phyloP scores from a whole-genome alignment of 169 alveolate species.

The Cryptosporidium parvum region DNA sequence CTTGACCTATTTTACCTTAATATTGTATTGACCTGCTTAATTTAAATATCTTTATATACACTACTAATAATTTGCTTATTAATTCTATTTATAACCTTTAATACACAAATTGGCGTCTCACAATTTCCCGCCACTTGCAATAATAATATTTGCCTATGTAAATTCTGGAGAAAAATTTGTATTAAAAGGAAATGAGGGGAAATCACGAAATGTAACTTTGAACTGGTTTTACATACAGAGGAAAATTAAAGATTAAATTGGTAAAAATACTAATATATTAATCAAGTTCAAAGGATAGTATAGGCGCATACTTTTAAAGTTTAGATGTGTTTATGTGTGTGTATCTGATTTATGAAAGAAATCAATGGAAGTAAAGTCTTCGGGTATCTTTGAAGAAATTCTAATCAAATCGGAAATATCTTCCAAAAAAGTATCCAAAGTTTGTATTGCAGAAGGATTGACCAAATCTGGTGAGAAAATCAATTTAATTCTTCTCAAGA shows the following conservation, averaged over 20 bases:
- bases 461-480: not conserved
- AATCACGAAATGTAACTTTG: not conserved
- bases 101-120: slow-evolving; percentile 26
- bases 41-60: too few species aligned
- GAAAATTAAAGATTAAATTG: not conserved
- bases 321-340: not conserved
- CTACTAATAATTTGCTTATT: not conserved
- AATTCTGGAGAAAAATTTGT: not conserved
- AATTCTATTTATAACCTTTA: not conserved
- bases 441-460: slow-evolving; percentile 33
- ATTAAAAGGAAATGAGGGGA: not conserved
- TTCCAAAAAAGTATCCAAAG: slow-evolving; percentile 22
- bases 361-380: slow-evolving; percentile 39
- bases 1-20: not conserved
- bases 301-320: not conserved
- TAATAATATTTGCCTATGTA: too few species aligned
- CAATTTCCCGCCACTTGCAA: slow-evolving; percentile 26
- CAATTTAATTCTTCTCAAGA: slow-evolving; percentile 11
- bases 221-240: not conserved
- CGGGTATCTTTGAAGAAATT: slow-evolving; percentile 17
- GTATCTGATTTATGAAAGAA: not conserved
- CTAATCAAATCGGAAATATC: not conserved
- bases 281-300: not conserved
- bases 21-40: not conserved
- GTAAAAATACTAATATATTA: too few species aligned